Conservation (phyloP, 176 grass and related monocot species). For the Aegilops bicornis region DNA sequence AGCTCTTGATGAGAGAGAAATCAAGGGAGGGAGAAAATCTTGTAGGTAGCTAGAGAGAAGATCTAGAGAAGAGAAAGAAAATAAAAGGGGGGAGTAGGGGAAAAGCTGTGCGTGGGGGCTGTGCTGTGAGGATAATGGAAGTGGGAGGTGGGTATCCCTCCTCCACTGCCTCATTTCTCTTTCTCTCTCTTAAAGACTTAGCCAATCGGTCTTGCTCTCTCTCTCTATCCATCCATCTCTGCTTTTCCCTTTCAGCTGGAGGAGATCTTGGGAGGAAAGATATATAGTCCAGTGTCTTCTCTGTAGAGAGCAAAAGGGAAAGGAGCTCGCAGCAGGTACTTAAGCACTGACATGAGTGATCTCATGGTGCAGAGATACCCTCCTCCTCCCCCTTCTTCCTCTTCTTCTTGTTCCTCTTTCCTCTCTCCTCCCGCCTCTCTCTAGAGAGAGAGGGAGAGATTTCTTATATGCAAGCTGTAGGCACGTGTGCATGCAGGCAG, state of each 20-base stretch:
- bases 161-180: conserved; percentile 50
- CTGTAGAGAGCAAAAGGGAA: conserved; percentile 72
- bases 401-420: conserved; percentile 21
- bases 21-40: not conserved
- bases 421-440: conserved; percentile 38
- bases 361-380: conserved; percentile 48
- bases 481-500: conserved; percentile 52
- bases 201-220: conserved; percentile 43
- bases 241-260: conserved; percentile 81
- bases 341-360: conserved; percentile 71
- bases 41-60: conserved; percentile 28
- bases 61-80: conserved; percentile 48
- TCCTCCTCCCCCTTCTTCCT: conserved; percentile 24
- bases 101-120: conserved; percentile 35
- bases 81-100: conserved; percentile 38
- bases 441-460: conserved; percentile 27
- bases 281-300: conserved; percentile 42
- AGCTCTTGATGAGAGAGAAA: conserved; percentile 25
- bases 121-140: conserved; percentile 77
- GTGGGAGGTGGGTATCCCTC: conserved; percentile 78
- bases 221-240: conserved; percentile 17
- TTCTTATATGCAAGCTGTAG: conserved; percentile 51
- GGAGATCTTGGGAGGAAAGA: conserved; percentile 38
- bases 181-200: conserved; percentile 41
- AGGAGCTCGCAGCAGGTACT: conserved; percentile 71